phyloP scores from a whole-genome alignment of 106 monocot genomes.

The Dioscorea alata region DNA sequence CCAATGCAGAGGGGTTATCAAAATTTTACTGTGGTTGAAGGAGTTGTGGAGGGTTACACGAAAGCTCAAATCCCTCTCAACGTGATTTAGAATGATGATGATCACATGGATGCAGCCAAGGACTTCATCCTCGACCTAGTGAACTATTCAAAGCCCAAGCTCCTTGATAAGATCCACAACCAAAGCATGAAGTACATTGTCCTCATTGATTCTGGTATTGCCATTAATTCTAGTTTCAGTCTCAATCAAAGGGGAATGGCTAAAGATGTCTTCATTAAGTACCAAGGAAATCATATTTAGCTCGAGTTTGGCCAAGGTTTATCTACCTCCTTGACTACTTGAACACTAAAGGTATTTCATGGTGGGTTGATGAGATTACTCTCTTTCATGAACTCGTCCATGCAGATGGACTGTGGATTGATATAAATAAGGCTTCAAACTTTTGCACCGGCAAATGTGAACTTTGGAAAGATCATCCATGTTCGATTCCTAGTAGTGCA shows the following conservation, averaged over 20 bases:
- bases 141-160: constrained; percentile 67
- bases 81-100: constrained; percentile 98
- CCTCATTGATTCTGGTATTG: constrained; percentile 87
- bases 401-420: constrained; percentile 94
- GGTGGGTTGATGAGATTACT: constrained; percentile 82
- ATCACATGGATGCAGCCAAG: constrained; percentile 92
- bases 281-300: constrained; percentile 76
- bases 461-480: constrained; percentile 45
- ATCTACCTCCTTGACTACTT: constrained; percentile 93
- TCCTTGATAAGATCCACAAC: constrained; percentile 75
- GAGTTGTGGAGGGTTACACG: constrained; percentile 78
- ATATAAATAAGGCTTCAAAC: constrained; percentile 94
- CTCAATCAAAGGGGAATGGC: constrained; percentile 63
- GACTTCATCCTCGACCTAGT: constrained; percentile 88
- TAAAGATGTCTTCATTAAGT: constrained; percentile 81
- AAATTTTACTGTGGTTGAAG: constrained; percentile 84
- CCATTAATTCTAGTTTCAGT: constrained; percentile 63
- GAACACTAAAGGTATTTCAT: constrained; percentile 57
- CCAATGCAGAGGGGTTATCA: constrained; percentile 95
- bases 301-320: constrained; percentile 90
- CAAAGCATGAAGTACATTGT: constrained; percentile 86
- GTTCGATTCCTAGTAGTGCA: constrained; percentile 33
- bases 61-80: constrained; percentile 80
- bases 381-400: constrained; percentile 78
- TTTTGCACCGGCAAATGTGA: constrained; percentile 87